phyloP scores from a whole-genome alignment of 306 rosid species.

The Glycine latifolia region DNA sequence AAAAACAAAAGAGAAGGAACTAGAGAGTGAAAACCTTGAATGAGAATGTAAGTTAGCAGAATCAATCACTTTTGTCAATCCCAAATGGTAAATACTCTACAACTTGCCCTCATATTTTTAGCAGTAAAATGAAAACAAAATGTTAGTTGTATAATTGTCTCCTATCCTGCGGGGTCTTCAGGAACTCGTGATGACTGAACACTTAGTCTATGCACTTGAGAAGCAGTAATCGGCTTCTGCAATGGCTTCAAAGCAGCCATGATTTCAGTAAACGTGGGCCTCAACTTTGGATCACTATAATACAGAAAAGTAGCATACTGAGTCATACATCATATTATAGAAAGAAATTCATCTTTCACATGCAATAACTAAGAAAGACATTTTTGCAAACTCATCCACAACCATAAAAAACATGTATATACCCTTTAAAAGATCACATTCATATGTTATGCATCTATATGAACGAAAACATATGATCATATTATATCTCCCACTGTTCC shows the following conservation, averaged over 20 bases:
- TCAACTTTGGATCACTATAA: conserved; percentile 86
- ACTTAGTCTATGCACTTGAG: conserved; percentile 69
- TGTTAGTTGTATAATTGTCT: conserved; percentile 51
- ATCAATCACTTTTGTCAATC: conserved; percentile 52
- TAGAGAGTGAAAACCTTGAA: conserved; percentile 52
- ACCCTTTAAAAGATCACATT: not conserved
- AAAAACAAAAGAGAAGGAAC: conserved; percentile 29
- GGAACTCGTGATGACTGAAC: conserved; percentile 57
- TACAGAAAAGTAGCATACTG: conserved; percentile 39
- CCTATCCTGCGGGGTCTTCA: conserved; percentile 54
- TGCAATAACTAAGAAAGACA: conserved; percentile 25
- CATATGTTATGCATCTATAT: conserved; percentile 15
- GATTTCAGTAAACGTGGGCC: conserved; percentile 93
- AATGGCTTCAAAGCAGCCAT: conserved; percentile 93
- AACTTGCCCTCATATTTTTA: conserved; percentile 58
- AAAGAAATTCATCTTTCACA: conserved; percentile 12
- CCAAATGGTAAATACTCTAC: conserved; percentile 60
- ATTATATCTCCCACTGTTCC: not conserved
- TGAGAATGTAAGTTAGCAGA: conserved; percentile 58
- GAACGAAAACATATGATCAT: conserved; percentile 13
- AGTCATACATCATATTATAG: conserved; percentile 33
- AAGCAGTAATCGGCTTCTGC: conserved; percentile 78
- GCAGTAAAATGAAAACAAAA: conserved; percentile 48
- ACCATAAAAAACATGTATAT: not conserved
- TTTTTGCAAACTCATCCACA: not conserved